Base-by-base conservation (phyloP, 2,329 filamentous ascomycete species). In the Penicillium expansum region DNA sequence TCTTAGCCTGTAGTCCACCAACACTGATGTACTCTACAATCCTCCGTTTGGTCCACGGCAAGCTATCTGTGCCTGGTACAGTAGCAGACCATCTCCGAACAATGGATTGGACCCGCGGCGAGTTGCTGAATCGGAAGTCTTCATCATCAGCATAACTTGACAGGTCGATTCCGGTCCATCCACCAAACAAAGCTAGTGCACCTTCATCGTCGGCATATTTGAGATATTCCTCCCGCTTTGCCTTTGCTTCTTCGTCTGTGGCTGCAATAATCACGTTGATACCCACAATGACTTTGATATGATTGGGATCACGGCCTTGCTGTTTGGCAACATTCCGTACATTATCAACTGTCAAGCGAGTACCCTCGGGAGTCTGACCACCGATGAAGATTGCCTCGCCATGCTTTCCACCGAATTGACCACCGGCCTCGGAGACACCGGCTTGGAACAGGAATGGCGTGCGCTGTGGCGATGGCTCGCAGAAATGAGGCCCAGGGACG, bases 371-470 rank as follows among this genome's bases (percentile, higher is more conserved):
- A 0, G 71, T 67, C 48, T 76, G 69, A 3, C 77, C 77, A 4
- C 72, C 70, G 1, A 79, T 59, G 57, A 78, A 79, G 49, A 79
- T 78, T 0, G 74, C 66, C 63, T 77, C 73, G 10, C 68, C 69
- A 55, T 76, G 69, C 27, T 67, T 67, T 24, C 72, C 71, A n/a
- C 73, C 76, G 45, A 78, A 79, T 2, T 62, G 64, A 24, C 73
- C 74, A 9, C 77, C 76, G 0, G 75, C 73, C 47, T 73, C 71
- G 1, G 71, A 75, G 0, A 74, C 71, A 4, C 77, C 77, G 2
- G 77, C 77, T 55, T 79, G 76, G 27, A 79, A 73, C 2, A 79
- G 59, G 52, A 78, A 75, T 0, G 76, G 76, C 0, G 76, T 78
- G 0, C 76, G 67, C 57, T 79, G 76, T 10, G 69, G 67, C 6